These are phyloP conservation scores for Ampelomyces quisqualis DNA, from an alignment of 2,329 filamentous ascomycete genomes.

Conservation along the genomic window DNA sequence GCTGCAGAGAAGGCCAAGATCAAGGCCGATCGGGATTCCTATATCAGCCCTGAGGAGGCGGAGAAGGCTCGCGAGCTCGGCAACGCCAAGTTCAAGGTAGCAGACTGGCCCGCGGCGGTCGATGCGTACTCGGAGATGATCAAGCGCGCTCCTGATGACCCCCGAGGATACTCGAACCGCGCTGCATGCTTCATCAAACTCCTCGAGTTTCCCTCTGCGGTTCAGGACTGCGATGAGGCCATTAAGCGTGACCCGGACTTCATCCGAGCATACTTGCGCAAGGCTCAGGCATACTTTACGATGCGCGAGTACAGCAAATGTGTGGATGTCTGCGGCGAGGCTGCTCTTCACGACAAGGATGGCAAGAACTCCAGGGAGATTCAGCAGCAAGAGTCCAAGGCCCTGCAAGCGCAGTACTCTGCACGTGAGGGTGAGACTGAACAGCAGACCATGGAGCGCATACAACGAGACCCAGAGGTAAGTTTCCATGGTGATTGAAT, in stretches of 20 bases:
- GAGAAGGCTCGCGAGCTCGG: conserved; percentile 94
- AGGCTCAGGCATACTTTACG: conserved; percentile 90
- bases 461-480: conserved; percentile 88
- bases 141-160: conserved; percentile 89
- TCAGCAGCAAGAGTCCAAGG: conserved; percentile 91
- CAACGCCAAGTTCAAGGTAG: conserved; percentile 95
- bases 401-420: conserved; percentile 83
- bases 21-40: conserved; percentile 72
- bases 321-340: conserved; percentile 83
- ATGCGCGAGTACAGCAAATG: conserved; percentile 99
- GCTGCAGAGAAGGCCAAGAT: conserved; percentile 82
- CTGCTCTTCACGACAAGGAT: conserved; percentile 71
- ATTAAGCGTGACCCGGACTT: conserved; percentile 91
- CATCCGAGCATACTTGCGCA: conserved; percentile 93
- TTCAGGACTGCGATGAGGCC: conserved; percentile 87
- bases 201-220: conserved; percentile 88
- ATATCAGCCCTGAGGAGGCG: conserved; percentile 86
- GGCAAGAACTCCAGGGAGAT: conserved; percentile 88
- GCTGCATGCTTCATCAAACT: conserved; percentile 96
- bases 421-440: conserved; percentile 93
- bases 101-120: conserved; percentile 91
- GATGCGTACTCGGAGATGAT: conserved; percentile 95
- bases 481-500: conserved; percentile 38
- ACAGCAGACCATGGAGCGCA: conserved; percentile 88
- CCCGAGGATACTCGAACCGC: conserved; percentile 94